Evolutionary conservation across 371 early-diverging fungal genomes (phyloP).

Genomic region (Coemansia sp.): DNA sequence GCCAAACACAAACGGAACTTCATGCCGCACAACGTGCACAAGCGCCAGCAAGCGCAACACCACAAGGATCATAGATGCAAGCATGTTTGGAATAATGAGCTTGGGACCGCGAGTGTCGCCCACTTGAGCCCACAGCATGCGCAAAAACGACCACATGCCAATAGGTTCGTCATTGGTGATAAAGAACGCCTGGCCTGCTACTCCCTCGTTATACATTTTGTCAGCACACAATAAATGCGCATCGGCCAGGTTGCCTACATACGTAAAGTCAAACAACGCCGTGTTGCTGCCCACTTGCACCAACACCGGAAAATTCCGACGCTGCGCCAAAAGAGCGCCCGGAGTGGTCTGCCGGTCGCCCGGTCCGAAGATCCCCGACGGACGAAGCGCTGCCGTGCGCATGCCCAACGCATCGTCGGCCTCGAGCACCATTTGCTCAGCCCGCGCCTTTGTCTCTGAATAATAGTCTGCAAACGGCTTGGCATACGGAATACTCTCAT

Average conservation of each 20-base stretch:
- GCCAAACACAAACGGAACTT: conserved; percentile 59
- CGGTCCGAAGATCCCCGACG: conserved; percentile 93
- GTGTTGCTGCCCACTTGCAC: conserved; percentile 87
- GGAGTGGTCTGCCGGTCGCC: conserved; percentile 84
- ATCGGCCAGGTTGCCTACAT: conserved; percentile 90
- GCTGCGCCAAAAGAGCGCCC: conserved; percentile 73
- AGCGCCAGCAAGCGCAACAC: conserved; percentile 46
- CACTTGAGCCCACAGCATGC: conserved; percentile 63
- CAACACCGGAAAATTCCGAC: conserved; percentile 61
- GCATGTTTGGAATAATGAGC: conserved; percentile 48
- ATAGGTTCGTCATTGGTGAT: conserved; percentile 91
- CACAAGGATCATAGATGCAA: conserved; percentile 54
- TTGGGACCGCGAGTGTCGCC: conserved; percentile 53
- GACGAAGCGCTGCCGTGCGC: conserved; percentile 78
- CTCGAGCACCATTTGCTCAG: conserved; percentile 81
- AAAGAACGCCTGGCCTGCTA: conserved; percentile 75
- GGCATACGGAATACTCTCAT: conserved; percentile 77
- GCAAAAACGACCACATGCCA: conserved; percentile 89
- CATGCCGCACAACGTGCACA: conserved; percentile 41
- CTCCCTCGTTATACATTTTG: conserved; percentile 57
- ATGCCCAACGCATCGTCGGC: conserved; percentile 67
- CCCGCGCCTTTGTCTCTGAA: conserved; percentile 86
- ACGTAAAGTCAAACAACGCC: conserved; percentile 87
- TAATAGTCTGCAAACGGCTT: conserved; percentile 81
- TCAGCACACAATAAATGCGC: conserved; percentile 89